Evolutionary conservation across 1,284 basidiomycete species (phyloP), one percentile per base, ranked within the genome.

Genomic region (Trametes pubescens): DNA sequence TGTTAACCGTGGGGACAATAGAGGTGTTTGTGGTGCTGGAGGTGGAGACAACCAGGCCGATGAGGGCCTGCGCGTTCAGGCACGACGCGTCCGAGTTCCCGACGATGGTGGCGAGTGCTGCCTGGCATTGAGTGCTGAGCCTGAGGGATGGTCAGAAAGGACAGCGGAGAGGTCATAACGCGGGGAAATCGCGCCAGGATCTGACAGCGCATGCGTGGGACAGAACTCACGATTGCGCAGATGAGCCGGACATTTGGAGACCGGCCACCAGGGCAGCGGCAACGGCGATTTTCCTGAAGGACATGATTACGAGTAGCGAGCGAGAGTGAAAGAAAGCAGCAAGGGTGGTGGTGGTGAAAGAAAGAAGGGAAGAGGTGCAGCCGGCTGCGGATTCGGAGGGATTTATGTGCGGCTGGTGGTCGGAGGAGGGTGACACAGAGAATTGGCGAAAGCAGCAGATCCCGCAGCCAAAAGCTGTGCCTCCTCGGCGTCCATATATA

Each of bases 1-100:
- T 80, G 74, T 88, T 79, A 62, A 91, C 69, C 8, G 84, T 80
- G 2, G 73, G 68, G 46, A 90, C 76, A 52, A 90, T 64, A 2
- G 88, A 88, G 38, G 43, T 52, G 53, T 66, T 54, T 46, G 37
- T 24, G 24, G 77, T 70, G 66, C 78, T 80, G 2, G 75, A 59
- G 55, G 75, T 72, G 8, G 77, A 72, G 14, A 80, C 40, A 38
- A 80, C 69, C 46, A 89, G 73, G 2, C 81, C 72, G 37, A 83
- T 65, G 29, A 91, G 76, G 22, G 80, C 77, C 18, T 75, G 71
- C 18, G 83, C 76, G 69, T 84, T 85, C 46, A 92, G 76, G 72
- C 90, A 92, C 11, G 77, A 67, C 1, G 83, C 77, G 51, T 84
- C 80, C 0, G 81, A 64, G 58, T 84, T 82, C 13, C 76, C 62